Conservation (phyloP, 192 early-diverging fungal species). For the Coemansia sp. region DNA sequence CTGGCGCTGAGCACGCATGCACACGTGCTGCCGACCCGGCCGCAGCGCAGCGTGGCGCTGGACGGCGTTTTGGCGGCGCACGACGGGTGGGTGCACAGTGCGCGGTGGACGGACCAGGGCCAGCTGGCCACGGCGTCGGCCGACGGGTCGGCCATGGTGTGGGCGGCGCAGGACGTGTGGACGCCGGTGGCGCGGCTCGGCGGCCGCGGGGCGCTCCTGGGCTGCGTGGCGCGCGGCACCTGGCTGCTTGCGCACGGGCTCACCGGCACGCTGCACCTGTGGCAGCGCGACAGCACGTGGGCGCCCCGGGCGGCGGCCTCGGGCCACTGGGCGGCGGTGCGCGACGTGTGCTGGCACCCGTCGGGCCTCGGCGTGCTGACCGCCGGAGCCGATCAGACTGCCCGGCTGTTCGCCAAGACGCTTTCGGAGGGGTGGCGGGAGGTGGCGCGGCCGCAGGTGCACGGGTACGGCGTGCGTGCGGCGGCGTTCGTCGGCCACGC, state of each 20-base stretch:
- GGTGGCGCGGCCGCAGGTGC: slow-evolving; percentile 90
- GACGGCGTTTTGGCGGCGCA: slow-evolving; percentile 93
- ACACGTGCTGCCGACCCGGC: slow-evolving; percentile 60
- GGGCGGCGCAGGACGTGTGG: slow-evolving; percentile 84
- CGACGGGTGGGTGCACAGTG: slow-evolving; percentile 92
- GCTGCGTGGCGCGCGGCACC: slow-evolving; percentile 64
- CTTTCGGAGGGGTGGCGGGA: no score
- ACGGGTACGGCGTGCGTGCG: slow-evolving; percentile 92
- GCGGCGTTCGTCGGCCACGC: slow-evolving; percentile 72
- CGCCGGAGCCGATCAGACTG: slow-evolving; percentile 84
- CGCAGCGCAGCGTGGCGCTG: no score
- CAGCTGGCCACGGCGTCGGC: slow-evolving; percentile 83
- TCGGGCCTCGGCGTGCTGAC: slow-evolving; percentile 68
- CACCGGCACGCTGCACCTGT: slow-evolving; percentile 81
- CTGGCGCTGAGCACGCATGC: slow-evolving; percentile 80
- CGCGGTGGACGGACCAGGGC: slow-evolving; percentile 69
- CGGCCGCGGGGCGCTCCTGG: slow-evolving; percentile 87
- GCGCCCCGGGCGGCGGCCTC: slow-evolving; percentile 64
- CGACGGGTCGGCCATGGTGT: slow-evolving; percentile 90
- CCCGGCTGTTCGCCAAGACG: slow-evolving; percentile 80
- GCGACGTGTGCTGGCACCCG: slow-evolving; percentile 82
- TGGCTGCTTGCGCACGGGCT: slow-evolving; percentile 68
- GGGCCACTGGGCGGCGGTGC: slow-evolving; percentile 81
- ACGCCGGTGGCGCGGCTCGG: slow-evolving; percentile 79
- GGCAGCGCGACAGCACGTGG: slow-evolving; percentile 75